Percentiles rank a stretch among this genome's conserved stretches.
Evolutionary conservation across 164 flowering plant genomes (phyloP).

Genomic region (Piper betle): DNA sequence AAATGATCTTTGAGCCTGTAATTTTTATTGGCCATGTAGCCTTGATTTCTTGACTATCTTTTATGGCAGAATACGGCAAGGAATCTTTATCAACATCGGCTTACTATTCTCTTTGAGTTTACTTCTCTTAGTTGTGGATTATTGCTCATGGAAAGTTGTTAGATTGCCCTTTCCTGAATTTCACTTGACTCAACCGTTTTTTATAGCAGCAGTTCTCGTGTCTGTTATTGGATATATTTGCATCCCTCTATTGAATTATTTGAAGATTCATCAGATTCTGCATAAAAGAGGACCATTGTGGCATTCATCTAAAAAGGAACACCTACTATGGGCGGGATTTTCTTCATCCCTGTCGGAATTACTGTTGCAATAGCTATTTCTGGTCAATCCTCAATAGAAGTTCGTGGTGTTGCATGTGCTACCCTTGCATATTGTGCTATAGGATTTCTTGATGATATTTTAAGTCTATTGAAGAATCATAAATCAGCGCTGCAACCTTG

Average conservation of each 20-base stretch:
- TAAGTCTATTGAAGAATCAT: constrained; percentile 34
- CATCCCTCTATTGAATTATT: constrained; percentile 48
- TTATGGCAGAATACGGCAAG: constrained; percentile 53
- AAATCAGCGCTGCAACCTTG: constrained; percentile 43
- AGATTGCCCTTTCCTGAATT: constrained; percentile 68
- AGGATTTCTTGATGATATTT: constrained; percentile 64
- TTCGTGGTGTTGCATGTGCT: constrained; percentile 37
- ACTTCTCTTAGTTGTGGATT: constrained; percentile 58
- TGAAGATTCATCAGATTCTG: constrained; percentile 37
- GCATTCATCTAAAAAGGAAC: constrained; percentile 40
- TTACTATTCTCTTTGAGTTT: constrained; percentile 39
- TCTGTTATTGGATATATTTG: constrained; percentile 50
- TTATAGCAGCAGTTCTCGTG: constrained; percentile 41
- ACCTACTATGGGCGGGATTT: constrained; percentile 88
- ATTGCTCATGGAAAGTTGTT: constrained; percentile 80
- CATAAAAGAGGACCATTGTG: constrained; percentile 39
- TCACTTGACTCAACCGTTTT: constrained; percentile 59
- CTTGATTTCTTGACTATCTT: constrained; percentile 1
- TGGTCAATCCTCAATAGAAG: constrained; percentile 61
- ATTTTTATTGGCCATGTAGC: not conserved
- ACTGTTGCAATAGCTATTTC: constrained; percentile 41
- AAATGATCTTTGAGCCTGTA: constrained; percentile 1
- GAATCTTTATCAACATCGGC: constrained; percentile 43
- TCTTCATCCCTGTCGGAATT: constrained; percentile 71
- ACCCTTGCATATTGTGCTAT: constrained; percentile 28